phyloP scores from a whole-genome alignment of 345 rosid species.

The Citrus trifoliata region DNA sequence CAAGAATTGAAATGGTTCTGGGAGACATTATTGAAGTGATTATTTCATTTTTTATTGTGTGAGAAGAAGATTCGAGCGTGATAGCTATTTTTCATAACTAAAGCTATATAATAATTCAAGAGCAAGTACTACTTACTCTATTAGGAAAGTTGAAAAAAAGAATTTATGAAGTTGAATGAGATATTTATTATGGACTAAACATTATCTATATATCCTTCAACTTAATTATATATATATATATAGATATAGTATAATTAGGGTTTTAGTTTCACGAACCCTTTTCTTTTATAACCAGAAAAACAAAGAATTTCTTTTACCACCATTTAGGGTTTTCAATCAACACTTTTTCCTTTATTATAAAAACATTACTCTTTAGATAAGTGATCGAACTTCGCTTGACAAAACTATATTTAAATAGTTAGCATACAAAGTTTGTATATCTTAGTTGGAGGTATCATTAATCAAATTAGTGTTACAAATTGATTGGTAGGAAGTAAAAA shows the following conservation, averaged over 20 bases:
- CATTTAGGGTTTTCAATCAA: neutral
- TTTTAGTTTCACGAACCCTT: neutral
- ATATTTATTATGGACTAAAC: neutral
- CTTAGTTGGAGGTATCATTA: too few species aligned
- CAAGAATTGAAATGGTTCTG: neutral
- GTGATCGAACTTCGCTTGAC: too few species aligned
- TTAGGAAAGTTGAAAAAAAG: neutral
- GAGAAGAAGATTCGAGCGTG: neutral
- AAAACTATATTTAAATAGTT: too few species aligned
- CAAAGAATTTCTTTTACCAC: neutral
- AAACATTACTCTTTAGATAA: too few species aligned
- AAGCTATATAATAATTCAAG: neutral
- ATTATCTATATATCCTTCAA: neutral
- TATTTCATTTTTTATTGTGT: neutral
- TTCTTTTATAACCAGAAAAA: neutral
- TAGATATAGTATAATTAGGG: neutral
- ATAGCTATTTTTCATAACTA: neutral
- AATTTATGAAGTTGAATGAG: neutral
- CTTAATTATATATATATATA: neutral
- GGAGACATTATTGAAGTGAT: constrained; percentile 14
- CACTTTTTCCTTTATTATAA: too few species aligned
- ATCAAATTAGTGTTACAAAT: too few species aligned
- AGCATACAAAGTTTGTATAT: too few species aligned
- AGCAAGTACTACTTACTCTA: constrained; percentile 2
- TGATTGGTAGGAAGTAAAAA: too few species aligned